phyloP scores from a whole-genome alignment of 257 asterid genomes.

The Fraxinus americana region DNA sequence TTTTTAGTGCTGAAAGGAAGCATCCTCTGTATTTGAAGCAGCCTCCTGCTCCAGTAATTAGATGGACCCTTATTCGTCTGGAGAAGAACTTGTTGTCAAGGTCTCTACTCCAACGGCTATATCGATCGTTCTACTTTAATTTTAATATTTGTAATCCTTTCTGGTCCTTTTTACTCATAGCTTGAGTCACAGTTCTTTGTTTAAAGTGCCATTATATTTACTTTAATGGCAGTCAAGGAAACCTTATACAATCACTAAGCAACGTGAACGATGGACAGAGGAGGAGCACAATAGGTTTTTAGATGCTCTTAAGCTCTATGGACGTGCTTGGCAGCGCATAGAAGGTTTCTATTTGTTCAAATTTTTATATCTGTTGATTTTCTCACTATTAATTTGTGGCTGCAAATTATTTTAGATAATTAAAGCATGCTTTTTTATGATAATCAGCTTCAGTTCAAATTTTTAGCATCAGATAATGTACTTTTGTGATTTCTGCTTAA shows the following conservation, averaged over 20 bases:
- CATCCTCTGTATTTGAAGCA: constrained; percentile 49
- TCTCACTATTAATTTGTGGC: background rate
- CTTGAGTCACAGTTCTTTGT: background rate
- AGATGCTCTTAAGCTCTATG: constrained; percentile 93
- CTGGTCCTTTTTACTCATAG: background rate
- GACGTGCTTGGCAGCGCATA: constrained; percentile 99
- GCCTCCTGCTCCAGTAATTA: constrained; percentile 38
- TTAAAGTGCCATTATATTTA: constrained; percentile 20
- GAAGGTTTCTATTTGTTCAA: constrained; percentile 59
- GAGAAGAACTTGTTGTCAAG: constrained; percentile 80
- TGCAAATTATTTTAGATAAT: background rate
- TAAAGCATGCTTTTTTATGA: background rate
- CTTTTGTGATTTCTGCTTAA: constrained; percentile 24
- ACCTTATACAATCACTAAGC: constrained; percentile 94
- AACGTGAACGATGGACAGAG: constrained; percentile 97
- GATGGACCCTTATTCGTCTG: constrained; percentile 90
- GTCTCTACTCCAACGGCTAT: constrained; percentile 34
- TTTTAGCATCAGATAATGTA: background rate
- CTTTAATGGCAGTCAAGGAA: constrained; percentile 67
- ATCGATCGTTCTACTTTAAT: background rate
- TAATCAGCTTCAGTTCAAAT: background rate
- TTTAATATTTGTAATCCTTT: constrained; percentile 6
- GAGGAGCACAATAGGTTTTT: constrained; percentile 92
- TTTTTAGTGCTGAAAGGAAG: constrained; percentile 45
- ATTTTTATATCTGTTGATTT: background rate